Evolutionary conservation across 2,329 filamentous ascomycete genomes (phyloP).

Genomic region (Fusarium fracticaudum): DNA sequence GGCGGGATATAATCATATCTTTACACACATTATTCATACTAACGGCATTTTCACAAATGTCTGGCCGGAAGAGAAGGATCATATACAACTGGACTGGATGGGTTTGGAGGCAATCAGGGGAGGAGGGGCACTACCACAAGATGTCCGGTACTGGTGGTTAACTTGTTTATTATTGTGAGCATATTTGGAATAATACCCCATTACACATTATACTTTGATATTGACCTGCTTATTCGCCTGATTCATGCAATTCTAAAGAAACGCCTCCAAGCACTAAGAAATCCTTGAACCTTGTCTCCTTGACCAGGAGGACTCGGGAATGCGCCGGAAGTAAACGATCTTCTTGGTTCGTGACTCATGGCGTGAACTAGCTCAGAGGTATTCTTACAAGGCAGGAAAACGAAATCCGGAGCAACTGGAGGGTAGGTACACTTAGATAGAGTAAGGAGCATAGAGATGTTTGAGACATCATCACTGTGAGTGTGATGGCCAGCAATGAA

Average conservation of each 20-base stretch:
- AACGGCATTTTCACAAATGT: conserved; percentile 23
- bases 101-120: conserved; percentile 12
- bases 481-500: not conserved
- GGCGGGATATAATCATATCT: conserved; percentile 25
- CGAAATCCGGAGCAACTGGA: not conserved
- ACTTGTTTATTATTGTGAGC: conserved; percentile 38
- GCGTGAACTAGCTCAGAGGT: not conserved
- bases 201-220: conserved; percentile 22
- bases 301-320: not conserved
- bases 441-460: not conserved
- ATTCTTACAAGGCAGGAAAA: not conserved
- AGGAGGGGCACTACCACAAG: conserved; percentile 12
- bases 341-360: not conserved
- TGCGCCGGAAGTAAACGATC: not conserved
- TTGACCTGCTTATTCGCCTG: not conserved
- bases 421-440: not conserved
- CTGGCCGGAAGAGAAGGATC: conserved; percentile 19
- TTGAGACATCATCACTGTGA: not conserved
- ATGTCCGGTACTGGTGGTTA: conserved; percentile 37
- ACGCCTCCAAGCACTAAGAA: not conserved
- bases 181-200: conserved; percentile 45
- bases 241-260: not conserved
- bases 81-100: conserved; percentile 22
- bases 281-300: not conserved
- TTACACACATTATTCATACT: conserved; percentile 22